Evolutionary conservation across 1,139 yeast genomes (phyloP), one percentile per base, ranked within the genome.

Genomic region (Geotrichum restrictum): DNA sequence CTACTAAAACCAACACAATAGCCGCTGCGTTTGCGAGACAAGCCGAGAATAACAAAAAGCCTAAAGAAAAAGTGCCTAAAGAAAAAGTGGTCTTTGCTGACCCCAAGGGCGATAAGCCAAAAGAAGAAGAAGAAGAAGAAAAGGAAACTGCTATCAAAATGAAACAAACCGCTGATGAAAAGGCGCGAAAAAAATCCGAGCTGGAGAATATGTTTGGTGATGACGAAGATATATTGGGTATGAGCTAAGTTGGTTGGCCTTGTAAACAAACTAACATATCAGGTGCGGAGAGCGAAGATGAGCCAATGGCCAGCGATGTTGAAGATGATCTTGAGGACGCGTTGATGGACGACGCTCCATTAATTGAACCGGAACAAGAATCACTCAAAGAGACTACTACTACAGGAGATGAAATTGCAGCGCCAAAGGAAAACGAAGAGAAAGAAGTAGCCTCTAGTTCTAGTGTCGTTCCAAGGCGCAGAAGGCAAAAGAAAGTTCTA

Each of bases 161-260:
- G 37, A n/a, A 19, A 44, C 31, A 44, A 19, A n/a, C 16, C 7
- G 36, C 16, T 16, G 39, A 33, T 14, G 49, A 47, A 22, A 39
- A 43, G 31, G 49, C 45, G 18, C 36, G 47, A 24, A 45, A 44
- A 38, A 24, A 44, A 18, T 43, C 48, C 10, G 56, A 48, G 7
- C 41, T 54, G 22, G 31, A 45, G 22, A 48, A 51, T 19, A 51
- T 54, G 52, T 54, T 54, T 36, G 36, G 44, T 11, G 56, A 53
- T 40, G 54, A 50, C 43, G 56, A 53, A 32, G 36, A 45, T n/a
- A 43, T 39, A 7, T 32, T 45, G 32, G 48, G 47, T 37, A 48
- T 37, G 49, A 27, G 44, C 16, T 33, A 39, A n/a, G n/a, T n/a
- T 19, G 16, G 22, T 16, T 21, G 11, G 3, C 31, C 31, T 31